Evolutionary conservation across 225 moss, liverwort and hornwort genomes (phyloP).

Genomic region (Marchantia polymorpha): DNA sequence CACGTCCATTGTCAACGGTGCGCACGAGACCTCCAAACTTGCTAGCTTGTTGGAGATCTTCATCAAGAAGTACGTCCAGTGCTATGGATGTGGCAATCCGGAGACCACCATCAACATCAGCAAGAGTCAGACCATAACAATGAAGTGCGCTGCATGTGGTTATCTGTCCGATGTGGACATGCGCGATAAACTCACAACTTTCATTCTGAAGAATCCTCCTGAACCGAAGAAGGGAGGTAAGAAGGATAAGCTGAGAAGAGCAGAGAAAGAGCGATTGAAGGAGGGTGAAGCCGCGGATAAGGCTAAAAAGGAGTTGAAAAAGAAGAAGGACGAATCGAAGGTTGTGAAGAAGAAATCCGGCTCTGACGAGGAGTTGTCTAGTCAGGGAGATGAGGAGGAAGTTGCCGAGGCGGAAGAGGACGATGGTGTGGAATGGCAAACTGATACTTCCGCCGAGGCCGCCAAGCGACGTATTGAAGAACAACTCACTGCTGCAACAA

Average conservation of each 20-base stretch:
- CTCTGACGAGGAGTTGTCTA: slow-evolving; percentile 77
- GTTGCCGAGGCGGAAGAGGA: slow-evolving; percentile 51
- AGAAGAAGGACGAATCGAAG: slow-evolving; percentile 50
- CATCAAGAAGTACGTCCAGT: slow-evolving; percentile 99
- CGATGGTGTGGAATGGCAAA: slow-evolving; percentile 86
- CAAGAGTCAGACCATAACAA: slow-evolving; percentile 84
- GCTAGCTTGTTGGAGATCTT: slow-evolving; percentile 87
- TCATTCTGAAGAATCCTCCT: slow-evolving; percentile 95
- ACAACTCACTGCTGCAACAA: slow-evolving; percentile 86
- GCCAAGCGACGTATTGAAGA: slow-evolving; percentile 86
- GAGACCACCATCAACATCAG: slow-evolving; percentile 93
- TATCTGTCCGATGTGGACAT: slow-evolving; percentile 94
- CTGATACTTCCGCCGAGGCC: slow-evolving; percentile 92
- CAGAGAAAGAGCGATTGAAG: slow-evolving; percentile 92
- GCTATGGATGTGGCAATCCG: slow-evolving; percentile 97
- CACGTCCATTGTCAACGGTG: slow-evolving; percentile 97
- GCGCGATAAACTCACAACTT: slow-evolving; percentile 98
- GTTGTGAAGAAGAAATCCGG: slow-evolving; percentile 63
- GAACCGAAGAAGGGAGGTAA: slow-evolving; percentile 95
- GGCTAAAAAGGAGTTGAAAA: slow-evolving; percentile 79
- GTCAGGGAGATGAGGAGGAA: slow-evolving; percentile 84
- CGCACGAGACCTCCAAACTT: slow-evolving; percentile 92
- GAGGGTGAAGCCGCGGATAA: slow-evolving; percentile 89
- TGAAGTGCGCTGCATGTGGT: slow-evolving; percentile 97
- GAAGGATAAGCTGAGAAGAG: slow-evolving; percentile 82